Conservation (phyloP, 306 rosid genomes). For the Pyrus pyrifolia region DNA sequence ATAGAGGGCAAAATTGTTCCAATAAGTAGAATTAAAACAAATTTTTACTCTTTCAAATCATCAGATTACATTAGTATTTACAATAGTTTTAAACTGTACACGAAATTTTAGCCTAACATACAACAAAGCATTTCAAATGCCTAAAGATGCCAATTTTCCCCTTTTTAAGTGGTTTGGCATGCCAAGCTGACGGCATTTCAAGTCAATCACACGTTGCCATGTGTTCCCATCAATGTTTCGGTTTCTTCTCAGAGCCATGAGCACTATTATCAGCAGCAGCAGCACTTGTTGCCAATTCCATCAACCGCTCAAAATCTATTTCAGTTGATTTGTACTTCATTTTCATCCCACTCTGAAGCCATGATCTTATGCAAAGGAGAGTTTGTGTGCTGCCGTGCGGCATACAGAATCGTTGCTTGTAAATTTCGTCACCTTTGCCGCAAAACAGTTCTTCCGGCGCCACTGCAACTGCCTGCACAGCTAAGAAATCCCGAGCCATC, state of each 20-base stretch:
- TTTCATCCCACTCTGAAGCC: slow-evolving; percentile 79
- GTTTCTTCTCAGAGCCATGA: slow-evolving; percentile 33
- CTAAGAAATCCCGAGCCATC: slow-evolving; percentile 93
- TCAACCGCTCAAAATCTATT: slow-evolving; percentile 46
- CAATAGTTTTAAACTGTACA: slow-evolving; percentile 32
- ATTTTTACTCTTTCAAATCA: neutral
- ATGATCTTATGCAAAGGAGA: slow-evolving; percentile 75
- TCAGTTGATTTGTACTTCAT: slow-evolving; percentile 48
- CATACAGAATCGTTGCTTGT: slow-evolving; percentile 71
- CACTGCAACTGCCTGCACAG: slow-evolving; percentile 80
- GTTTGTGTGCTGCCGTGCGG: slow-evolving; percentile 65
- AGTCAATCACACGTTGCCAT: neutral
- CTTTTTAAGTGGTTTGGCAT: slow-evolving; percentile 11
- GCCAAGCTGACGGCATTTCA: neutral
- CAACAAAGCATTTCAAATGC: slow-evolving; percentile 18
- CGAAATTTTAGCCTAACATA: slow-evolving; percentile 17
- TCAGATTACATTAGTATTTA: slow-evolving; percentile 8
- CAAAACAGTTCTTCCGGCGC: slow-evolving; percentile 86
- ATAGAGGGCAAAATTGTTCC: neutral
- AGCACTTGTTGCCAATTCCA: slow-evolving; percentile 38
- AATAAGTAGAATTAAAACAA: neutral
- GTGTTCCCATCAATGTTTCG: slow-evolving; percentile 7
- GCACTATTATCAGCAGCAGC: slow-evolving; percentile 25
- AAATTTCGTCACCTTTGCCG: slow-evolving; percentile 68
- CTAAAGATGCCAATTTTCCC: slow-evolving; percentile 7